Evolutionary conservation across 2,329 filamentous ascomycete genomes (phyloP).

Genomic region (Elsinoe arachidis): DNA sequence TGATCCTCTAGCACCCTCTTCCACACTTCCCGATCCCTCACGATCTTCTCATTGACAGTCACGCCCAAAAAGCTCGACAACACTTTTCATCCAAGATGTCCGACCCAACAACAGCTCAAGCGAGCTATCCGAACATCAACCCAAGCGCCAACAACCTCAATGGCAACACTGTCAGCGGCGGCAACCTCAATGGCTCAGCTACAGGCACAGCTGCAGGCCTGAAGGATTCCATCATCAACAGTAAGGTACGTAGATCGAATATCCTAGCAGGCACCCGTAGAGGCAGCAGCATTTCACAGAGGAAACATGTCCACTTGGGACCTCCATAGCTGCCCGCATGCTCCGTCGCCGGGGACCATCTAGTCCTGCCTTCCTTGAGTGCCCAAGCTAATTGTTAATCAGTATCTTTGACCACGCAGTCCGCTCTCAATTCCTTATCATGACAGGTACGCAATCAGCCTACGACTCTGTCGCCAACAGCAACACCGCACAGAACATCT

Average conservation of each 20-base stretch:
- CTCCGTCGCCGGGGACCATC: background rate
- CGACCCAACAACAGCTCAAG: conserved; percentile 14
- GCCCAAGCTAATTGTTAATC: background rate
- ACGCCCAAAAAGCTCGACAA: background rate
- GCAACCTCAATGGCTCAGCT: background rate
- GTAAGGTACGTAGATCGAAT: conserved; percentile 35
- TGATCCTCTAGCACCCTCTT: background rate
- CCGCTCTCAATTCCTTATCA: background rate
- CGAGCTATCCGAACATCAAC: conserved; percentile 15
- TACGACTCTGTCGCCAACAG: conserved; percentile 42
- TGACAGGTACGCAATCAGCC: conserved; percentile 40
- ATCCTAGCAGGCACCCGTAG: conserved; percentile 22
- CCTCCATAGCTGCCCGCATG: conserved; percentile 5
- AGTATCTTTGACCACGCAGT: background rate
- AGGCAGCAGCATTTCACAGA: conserved; percentile 7
- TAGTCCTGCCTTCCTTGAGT: background rate
- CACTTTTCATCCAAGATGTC: conserved; percentile 13
- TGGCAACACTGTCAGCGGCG: background rate
- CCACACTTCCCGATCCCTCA: background rate
- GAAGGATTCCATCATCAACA: conserved; percentile 32
- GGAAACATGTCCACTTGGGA: conserved; percentile 6
- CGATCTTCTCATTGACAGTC: background rate
- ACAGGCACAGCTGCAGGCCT: background rate
- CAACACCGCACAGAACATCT: conserved; percentile 41
- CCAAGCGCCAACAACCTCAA: conserved; percentile 14